Percentiles rank a stretch among this genome's conserved stretches.
Evolutionary conservation across 257 asterid genomes (phyloP).

Genomic region (Salvia splendens): DNA sequence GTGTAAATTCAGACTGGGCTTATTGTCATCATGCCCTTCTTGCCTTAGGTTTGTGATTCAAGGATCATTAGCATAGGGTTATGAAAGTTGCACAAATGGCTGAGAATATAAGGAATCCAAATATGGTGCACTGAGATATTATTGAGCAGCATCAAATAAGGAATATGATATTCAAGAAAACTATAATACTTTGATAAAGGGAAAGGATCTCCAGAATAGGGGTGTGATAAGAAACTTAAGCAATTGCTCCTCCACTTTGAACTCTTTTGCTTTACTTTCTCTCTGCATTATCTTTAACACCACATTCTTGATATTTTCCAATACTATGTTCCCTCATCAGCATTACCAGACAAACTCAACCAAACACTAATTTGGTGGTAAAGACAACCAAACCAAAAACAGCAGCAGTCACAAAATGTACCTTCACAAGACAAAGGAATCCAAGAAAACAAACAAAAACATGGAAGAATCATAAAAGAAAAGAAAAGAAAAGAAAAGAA

Average conservation of each 20-base stretch:
- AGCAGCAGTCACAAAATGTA: constrained; percentile 7
- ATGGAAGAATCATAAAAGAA: background rate
- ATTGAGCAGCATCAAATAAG: background rate
- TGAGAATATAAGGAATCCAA: constrained; percentile 24
- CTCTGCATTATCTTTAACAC: background rate
- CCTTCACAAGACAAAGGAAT: constrained; percentile 20
- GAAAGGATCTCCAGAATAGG: constrained; percentile 46
- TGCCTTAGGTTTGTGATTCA: background rate
- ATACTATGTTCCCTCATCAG: constrained; percentile 38
- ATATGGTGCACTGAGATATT: constrained; percentile 4
- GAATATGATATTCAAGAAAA: constrained; percentile 2
- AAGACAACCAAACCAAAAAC: constrained; percentile 25
- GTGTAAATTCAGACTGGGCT: background rate
- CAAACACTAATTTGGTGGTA: constrained; percentile 17
- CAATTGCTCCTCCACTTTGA: constrained; percentile 40
- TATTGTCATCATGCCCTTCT: background rate
- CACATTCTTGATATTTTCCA: constrained; percentile 38
- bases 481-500: too few species aligned
- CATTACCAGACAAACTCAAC: constrained; percentile 34
- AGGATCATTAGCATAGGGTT: background rate
- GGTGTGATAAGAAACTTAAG: constrained; percentile 33
- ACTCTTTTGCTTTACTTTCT: constrained; percentile 43
- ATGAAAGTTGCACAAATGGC: background rate
- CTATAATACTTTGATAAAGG: constrained; percentile 37
- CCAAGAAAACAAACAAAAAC: background rate